Evolutionary conservation across 768 basidiomycete species (phyloP).

Genomic region (Zangia roseola): DNA sequence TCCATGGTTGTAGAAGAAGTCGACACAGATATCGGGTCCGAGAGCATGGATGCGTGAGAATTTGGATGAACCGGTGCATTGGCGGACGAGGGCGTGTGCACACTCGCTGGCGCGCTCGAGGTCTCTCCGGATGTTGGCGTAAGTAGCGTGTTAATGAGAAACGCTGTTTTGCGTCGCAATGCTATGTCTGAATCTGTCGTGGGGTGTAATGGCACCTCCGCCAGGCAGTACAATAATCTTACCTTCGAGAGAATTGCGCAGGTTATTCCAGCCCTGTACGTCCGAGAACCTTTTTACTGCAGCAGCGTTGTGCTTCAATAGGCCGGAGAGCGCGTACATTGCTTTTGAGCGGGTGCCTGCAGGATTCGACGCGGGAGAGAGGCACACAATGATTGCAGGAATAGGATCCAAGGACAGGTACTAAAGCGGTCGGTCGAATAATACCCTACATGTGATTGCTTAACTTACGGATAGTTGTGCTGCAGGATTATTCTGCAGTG

Average conservation of each 20-base stretch:
- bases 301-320: slow-evolving; percentile 72
- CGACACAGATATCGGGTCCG: slow-evolving; percentile 48
- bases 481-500: slow-evolving; percentile 84
- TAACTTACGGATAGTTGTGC: slow-evolving; percentile 71
- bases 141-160: slow-evolving; percentile 73
- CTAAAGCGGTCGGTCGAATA: slow-evolving; percentile 32
- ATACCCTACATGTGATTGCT: neutral
- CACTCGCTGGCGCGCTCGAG: slow-evolving; percentile 1
- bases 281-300: slow-evolving; percentile 57
- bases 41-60: slow-evolving; percentile 65
- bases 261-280: slow-evolving; percentile 59
- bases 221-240: slow-evolving; percentile 5
- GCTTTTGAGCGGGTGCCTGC: slow-evolving; percentile 70
- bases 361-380: slow-evolving; percentile 53
- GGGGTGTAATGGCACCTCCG: slow-evolving; percentile 1
- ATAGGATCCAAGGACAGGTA: slow-evolving; percentile 68
- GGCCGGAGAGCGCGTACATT: slow-evolving; percentile 75
- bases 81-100: slow-evolving; percentile 23
- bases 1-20: slow-evolving; percentile 50
- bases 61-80: slow-evolving; percentile 58
- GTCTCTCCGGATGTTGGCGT: slow-evolving; percentile 39
- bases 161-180: slow-evolving; percentile 76
- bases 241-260: slow-evolving; percentile 65
- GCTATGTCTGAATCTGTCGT: slow-evolving; percentile 68
- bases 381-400: slow-evolving; percentile 57